Percentiles rank a stretch among this genome's conserved stretches.
These are phyloP conservation scores for Aspergillus panamensis DNA, from an alignment of 495 filamentous ascomycete species.

Conservation along the genomic window DNA sequence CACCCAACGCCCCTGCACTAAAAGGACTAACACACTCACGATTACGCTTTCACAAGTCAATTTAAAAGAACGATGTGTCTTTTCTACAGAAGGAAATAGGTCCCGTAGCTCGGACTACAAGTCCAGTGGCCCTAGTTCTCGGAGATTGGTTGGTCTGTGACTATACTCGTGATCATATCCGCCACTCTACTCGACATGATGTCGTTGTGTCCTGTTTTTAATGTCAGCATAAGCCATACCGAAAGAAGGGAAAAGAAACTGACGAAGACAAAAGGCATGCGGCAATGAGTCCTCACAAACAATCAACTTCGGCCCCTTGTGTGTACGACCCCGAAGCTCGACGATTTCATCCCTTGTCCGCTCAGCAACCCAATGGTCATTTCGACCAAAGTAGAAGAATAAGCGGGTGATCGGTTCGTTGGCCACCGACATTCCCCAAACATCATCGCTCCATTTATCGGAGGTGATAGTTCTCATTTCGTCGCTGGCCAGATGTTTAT, in stretches of 20 bases:
- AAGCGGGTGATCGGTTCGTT: slow-evolving; percentile 53
- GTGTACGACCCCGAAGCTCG: slow-evolving; percentile 40
- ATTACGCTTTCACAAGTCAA: too few species aligned
- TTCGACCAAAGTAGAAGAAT: slow-evolving; percentile 73
- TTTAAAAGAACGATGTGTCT: too few species aligned
- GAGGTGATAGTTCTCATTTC: slow-evolving; percentile 75
- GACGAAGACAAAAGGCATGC: slow-evolving; percentile 79
- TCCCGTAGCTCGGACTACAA: background rate
- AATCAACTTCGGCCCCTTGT: slow-evolving; percentile 60
- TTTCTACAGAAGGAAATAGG: too few species aligned
- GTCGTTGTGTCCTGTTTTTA: slow-evolving; percentile 54
- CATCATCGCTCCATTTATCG: slow-evolving; percentile 73
- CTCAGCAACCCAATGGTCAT: slow-evolving; percentile 82
- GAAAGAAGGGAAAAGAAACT: slow-evolving; percentile 31
- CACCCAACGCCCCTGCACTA: background rate
- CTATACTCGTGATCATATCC: slow-evolving; percentile 11
- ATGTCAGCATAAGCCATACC: slow-evolving; percentile 12
- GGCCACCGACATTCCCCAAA: slow-evolving; percentile 64
- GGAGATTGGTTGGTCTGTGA: slow-evolving; percentile 1
- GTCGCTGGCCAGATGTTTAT: slow-evolving; percentile 61
- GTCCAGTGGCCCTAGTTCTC: background rate
- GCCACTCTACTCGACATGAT: slow-evolving; percentile 62
- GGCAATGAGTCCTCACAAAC: slow-evolving; percentile 70
- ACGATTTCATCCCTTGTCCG: slow-evolving; percentile 73
- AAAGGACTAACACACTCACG: too few species aligned